These are phyloP conservation scores for Graphium sp. DNA, from an alignment of 2,329 filamentous ascomycete genomes.

Conservation along the genomic window DNA sequence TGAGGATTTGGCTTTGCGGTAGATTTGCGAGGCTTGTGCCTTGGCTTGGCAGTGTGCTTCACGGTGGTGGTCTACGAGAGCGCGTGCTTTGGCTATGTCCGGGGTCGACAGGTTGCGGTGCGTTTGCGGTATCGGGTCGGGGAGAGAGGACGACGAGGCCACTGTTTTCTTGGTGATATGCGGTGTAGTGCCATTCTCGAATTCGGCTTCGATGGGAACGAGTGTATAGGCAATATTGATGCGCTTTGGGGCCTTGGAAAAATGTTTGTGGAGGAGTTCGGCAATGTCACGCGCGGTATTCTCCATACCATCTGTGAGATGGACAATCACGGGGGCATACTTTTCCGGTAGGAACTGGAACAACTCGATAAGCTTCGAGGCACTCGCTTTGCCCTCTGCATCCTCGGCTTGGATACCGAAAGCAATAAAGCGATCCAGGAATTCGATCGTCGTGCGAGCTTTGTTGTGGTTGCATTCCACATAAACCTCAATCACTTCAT, in stretches of 20 bases:
- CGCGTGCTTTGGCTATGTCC: too few relatives aligned
- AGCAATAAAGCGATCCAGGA: constrained; percentile 24
- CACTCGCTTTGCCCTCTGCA: constrained; percentile 11
- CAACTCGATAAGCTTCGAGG: constrained; percentile 17
- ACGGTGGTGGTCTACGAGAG: too few relatives aligned
- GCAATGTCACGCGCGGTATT: constrained; percentile 22
- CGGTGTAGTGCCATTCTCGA: constrained; percentile 9
- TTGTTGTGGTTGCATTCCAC: constrained; percentile 18
- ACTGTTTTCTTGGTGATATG: too few relatives aligned
- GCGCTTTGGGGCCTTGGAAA: constrained; percentile 18
- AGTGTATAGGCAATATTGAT: constrained; percentile 20
- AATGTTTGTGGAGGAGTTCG: constrained; percentile 21
- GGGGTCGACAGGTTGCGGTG: constrained; percentile 4
- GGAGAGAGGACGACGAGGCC: too few relatives aligned
- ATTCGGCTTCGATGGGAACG: constrained; percentile 16
- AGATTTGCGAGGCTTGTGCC: constrained; percentile 22
- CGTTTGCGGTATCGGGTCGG: constrained; percentile 1
- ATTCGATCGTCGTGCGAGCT: constrained; percentile 20
- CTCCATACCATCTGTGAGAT: constrained; percentile 17
- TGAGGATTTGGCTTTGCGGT: constrained; percentile 42
- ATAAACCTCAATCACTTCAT: constrained; percentile 23
- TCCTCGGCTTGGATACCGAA: constrained; percentile 17
- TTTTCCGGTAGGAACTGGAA: constrained; percentile 23
- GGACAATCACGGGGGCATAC: constrained; percentile 24
- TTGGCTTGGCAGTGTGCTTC: too few relatives aligned